These are phyloP conservation scores for Tetrahymena thermophila DNA, from an alignment of 73 alveolate genomes.

Conservation along the genomic window DNA sequence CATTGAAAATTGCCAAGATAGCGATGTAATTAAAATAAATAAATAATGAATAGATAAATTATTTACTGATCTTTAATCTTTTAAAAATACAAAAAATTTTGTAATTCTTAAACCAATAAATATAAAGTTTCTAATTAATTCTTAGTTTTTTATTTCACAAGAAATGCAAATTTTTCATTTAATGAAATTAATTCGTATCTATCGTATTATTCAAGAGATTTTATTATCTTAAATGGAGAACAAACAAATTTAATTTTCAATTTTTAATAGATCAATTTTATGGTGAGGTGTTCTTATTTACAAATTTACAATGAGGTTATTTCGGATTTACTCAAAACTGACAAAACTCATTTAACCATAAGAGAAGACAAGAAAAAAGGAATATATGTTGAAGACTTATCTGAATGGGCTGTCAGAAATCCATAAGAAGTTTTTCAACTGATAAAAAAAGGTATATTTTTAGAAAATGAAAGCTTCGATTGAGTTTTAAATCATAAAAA, in stretches of 20 bases:
- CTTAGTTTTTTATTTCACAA: neutral
- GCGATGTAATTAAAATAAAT: neutral
- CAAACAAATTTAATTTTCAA: neutral
- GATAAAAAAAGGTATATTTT: constrained; percentile 81
- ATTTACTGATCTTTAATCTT: neutral
- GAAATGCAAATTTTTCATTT: too few relatives aligned
- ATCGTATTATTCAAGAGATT: too few relatives aligned
- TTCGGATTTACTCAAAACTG: constrained; percentile 44
- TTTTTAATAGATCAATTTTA: constrained; percentile 50
- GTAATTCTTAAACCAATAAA: neutral
- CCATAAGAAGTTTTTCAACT: constrained; percentile 83
- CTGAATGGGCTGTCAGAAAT: constrained; percentile 94
- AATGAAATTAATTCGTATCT: too few relatives aligned
- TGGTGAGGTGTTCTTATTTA: constrained; percentile 69
- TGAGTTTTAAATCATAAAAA: neutral
- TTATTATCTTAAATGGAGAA: too few relatives aligned
- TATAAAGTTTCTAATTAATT: neutral
- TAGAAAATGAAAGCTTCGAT: constrained; percentile 36
- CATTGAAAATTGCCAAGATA: constrained; percentile 41
- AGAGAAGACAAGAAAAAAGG: constrained; percentile 96
- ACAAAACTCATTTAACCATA: constrained; percentile 46
- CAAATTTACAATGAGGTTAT: constrained; percentile 88
- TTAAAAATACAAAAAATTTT: neutral
- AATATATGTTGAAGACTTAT: constrained; percentile 88
- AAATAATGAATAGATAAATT: neutral